phyloP scores from a whole-genome alignment of 768 basidiomycete species.

The Lactarius vividus region DNA sequence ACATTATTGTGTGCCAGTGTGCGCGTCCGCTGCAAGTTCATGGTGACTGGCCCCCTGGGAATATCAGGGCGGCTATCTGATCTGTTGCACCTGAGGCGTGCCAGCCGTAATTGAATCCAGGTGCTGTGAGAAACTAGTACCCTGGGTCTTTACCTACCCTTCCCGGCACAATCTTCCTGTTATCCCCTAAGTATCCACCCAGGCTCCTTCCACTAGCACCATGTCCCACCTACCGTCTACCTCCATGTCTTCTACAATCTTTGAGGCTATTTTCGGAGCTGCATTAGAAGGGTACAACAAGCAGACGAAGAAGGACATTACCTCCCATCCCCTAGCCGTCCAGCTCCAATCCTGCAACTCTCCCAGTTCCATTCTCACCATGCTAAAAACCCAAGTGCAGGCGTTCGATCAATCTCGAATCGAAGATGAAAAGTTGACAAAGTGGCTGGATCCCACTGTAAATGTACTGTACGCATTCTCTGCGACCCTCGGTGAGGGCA shows the following conservation, averaged over 20 bases:
- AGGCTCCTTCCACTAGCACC: not conserved
- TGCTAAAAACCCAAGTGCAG: not conserved
- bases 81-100: no score
- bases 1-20: no score
- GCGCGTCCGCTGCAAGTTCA: no score
- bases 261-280: not conserved
- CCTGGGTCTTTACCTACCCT: no score
- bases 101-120: no score
- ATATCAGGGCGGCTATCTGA: no score
- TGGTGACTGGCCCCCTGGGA: no score
- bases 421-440: not conserved
- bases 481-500: not conserved
- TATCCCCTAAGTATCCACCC: no score
- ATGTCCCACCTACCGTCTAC: not conserved
- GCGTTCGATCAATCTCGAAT: not conserved
- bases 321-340: not conserved
- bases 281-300: not conserved
- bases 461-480: not conserved
- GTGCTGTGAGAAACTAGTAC: no score
- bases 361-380: not conserved
- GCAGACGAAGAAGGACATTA: not conserved
- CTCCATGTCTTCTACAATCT: not conserved
- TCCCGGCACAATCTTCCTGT: no score
- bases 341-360: not conserved
- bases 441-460: not conserved